Evolutionary conservation across 2,329 filamentous ascomycete genomes (phyloP).

Genomic region (Aspergillus ibericus): DNA sequence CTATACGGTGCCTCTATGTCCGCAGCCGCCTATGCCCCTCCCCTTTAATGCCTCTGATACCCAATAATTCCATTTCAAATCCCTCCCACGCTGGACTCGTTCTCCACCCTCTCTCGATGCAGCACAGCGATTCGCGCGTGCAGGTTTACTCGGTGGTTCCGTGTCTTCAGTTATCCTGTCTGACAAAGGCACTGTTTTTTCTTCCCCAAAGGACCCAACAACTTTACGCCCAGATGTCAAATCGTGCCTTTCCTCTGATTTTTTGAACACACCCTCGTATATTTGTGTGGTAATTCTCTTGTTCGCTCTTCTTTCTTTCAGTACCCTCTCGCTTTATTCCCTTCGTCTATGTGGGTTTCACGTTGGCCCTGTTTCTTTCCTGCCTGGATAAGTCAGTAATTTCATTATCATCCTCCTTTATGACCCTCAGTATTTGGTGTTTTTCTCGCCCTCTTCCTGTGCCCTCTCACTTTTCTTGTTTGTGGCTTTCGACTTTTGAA

Average conservation of each 20-base stretch:
- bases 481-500: neutral
- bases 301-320: neutral
- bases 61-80: neutral
- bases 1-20: neutral
- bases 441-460: neutral
- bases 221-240: neutral
- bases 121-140: neutral
- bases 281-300: neutral
- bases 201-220: neutral
- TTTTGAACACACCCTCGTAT: neutral
- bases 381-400: neutral
- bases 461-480: neutral
- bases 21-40: neutral
- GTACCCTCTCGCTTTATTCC: neutral
- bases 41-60: neutral
- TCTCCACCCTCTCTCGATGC: constrained; percentile 1
- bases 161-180: neutral
- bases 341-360: neutral
- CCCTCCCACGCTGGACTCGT: neutral
- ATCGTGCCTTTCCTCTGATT: neutral
- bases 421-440: neutral
- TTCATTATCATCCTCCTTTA: neutral
- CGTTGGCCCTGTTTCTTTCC: neutral
- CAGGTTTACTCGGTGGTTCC: neutral
- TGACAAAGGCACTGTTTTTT: neutral